Base-by-base conservation (phyloP, 495 filamentous ascomycete genomes). In the Xylaria sp. region DNA sequence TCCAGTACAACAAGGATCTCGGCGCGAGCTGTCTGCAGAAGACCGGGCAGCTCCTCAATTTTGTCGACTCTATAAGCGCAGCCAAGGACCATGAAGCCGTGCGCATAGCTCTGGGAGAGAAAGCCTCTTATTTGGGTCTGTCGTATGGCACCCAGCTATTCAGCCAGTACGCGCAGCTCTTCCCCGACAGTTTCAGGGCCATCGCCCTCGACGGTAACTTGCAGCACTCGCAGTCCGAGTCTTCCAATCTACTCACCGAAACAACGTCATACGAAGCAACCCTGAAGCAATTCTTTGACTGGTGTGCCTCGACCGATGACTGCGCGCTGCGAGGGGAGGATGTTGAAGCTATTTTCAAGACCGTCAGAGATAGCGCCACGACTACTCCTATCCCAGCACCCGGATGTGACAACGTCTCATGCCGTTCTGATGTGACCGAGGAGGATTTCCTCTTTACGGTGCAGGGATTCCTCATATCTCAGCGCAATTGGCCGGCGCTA, bases 141-240 rank as follows among this genome's bases (percentile, higher is more conserved):
- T 88, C 86, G 0, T 90, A 90, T 75, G 88, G 87, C 3, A 88
- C 86, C 6, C 70, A 87, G 26, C 76, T 89, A 1, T 88, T 88
- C 12, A 72, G 81, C 76, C 88, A 71, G 63, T 80, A 77, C 55
- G 79, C 79, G n/a, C 76, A 77, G 65, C 70, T 80, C 26, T 80
- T 69, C 71, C 79, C 79, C 17, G 69, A 79, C 35, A 72, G 69
- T 67, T 68, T 81, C 66, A 59, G 78, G 19, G 66, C 75, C 4
- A 67, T 81, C 31, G 72, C 74, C 2, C 73, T 78, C 46, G 79
- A 81, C 73, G 79, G 78, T 44, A 75, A 79, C 26, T 62, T 79
- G 65, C 77, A 80, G 70, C 80, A 78, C 69, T 80, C 79, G n/a
- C 76, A 78, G 63, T 40, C 70, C 41, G 78, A 80, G 68, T 26